A percentile compares a stretch with the other conserved stretches of the same genome.
phyloP scores from a whole-genome alignment of 2,329 filamentous ascomycete genomes.

The Colletotrichum costaricense region DNA sequence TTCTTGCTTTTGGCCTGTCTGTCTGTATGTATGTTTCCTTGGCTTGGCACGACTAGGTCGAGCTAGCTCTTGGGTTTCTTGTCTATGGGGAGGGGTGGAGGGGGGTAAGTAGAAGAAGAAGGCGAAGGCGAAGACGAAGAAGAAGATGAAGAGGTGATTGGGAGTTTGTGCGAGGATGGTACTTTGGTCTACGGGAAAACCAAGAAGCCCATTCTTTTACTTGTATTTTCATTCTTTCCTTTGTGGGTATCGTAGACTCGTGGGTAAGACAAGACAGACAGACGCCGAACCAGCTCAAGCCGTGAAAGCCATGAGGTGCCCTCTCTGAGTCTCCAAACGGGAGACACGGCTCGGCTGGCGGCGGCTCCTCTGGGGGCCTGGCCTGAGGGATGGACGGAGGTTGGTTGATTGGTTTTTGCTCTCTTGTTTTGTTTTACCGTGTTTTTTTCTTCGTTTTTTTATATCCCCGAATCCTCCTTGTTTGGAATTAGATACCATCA shows the following conservation, averaged over 20 bases:
- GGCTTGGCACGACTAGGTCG: background rate
- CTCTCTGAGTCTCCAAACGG: constrained; percentile 18
- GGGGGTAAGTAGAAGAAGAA: background rate
- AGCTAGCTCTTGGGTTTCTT: background rate
- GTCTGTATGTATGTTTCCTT: constrained; percentile 3
- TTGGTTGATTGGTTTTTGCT: background rate
- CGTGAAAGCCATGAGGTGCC: background rate
- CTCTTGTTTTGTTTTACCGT: background rate
- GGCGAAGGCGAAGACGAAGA: background rate
- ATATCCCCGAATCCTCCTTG: constrained; percentile 12
- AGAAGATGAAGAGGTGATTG: no score
- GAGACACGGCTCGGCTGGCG: constrained; percentile 19
- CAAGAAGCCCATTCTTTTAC: background rate
- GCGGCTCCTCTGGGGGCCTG: constrained; percentile 7
- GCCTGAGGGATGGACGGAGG: background rate
- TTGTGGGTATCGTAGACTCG: background rate
- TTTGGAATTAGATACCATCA: background rate
- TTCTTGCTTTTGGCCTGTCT: background rate
- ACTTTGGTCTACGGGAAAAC: background rate
- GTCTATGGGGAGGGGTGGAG: background rate
- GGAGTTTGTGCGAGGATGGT: background rate
- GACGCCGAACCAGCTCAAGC: constrained; percentile 14
- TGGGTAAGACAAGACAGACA: constrained; percentile 31
- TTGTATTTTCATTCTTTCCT: background rate
- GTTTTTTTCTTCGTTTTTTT: background rate